These are phyloP conservation scores for Remersonia thermophila DNA, from an alignment of 2,329 filamentous ascomycete species.

Conservation along the genomic window DNA sequence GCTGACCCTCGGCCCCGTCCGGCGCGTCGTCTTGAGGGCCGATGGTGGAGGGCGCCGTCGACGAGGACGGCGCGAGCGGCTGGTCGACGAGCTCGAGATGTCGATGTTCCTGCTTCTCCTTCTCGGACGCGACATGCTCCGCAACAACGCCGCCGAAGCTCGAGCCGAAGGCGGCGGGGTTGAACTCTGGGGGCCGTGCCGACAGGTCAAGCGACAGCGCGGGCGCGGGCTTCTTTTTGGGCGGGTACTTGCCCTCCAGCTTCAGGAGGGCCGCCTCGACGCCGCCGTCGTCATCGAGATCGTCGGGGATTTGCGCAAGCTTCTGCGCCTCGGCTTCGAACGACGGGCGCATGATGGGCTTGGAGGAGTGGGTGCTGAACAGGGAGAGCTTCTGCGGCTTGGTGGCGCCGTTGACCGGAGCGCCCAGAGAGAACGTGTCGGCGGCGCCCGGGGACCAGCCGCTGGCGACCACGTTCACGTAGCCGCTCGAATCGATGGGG, in stretches of 20 bases:
- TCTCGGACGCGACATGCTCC: conserved; percentile 17
- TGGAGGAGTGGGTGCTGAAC: conserved; percentile 50
- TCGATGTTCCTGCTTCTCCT: conserved; percentile 34
- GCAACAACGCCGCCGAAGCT: conserved; percentile 2
- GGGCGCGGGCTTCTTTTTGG: conserved; percentile 11
- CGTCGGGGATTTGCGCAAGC: conserved; percentile 78
- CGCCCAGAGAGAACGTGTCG: conserved; percentile 45
- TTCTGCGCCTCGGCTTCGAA: conserved; percentile 84
- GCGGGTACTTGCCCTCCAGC: conserved; percentile 66
- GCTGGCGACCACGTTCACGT: conserved; percentile 33
- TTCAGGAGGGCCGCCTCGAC: conserved; percentile 89
- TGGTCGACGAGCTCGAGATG: conserved; percentile 34
- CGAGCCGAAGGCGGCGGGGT: background rate
- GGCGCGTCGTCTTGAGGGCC: conserved; percentile 11
- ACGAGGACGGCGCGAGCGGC: conserved; percentile 21
- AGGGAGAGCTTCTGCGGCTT: conserved; percentile 40
- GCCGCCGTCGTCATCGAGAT: conserved; percentile 65
- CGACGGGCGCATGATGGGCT: conserved; percentile 54
- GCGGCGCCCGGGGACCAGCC: conserved; percentile 29
- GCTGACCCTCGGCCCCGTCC: conserved; percentile 6
- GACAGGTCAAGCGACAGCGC: conserved; percentile 30
- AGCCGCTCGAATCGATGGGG: conserved; percentile 28
- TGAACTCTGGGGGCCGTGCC: conserved; percentile 2
- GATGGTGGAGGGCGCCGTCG: conserved; percentile 17
- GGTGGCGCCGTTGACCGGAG: conserved; percentile 38